These are phyloP conservation scores for Ophiocordyceps polyrhachis-furcata DNA, from an alignment of 2,329 filamentous ascomycete species.

Conservation along the genomic window DNA sequence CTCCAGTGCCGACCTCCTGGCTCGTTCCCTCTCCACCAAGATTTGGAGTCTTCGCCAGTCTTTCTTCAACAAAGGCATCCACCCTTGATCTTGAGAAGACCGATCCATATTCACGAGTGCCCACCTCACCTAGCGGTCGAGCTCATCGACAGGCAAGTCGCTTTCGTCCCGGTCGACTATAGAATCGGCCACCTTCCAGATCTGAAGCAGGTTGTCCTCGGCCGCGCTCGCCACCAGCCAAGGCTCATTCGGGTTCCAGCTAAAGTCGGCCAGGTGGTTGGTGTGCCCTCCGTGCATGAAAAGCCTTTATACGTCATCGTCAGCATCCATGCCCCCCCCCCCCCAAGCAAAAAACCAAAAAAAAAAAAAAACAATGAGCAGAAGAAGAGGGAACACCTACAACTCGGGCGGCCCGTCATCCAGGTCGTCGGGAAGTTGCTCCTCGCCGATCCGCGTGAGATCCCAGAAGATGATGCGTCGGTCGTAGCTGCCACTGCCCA, in stretches of 20 bases:
- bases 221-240: constrained; percentile 94
- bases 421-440: constrained; percentile 85
- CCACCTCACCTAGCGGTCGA: constrained; percentile 39
- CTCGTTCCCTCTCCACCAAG: too few relatives aligned
- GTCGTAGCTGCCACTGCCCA: constrained; percentile 86
- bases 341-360: too few relatives aligned
- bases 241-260: constrained; percentile 91
- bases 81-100: background rate
- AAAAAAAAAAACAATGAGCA: background rate
- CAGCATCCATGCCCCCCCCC: constrained; percentile 5
- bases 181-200: constrained; percentile 74
- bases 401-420: constrained; percentile 91
- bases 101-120: constrained; percentile 13
- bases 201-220: constrained; percentile 91
- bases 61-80: background rate
- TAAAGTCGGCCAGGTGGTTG: constrained; percentile 90
- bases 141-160: constrained; percentile 58
- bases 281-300: constrained; percentile 99
- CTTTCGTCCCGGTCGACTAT: constrained; percentile 63
- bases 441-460: constrained; percentile 74
- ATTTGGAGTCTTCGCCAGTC: too few relatives aligned
- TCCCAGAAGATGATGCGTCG: constrained; percentile 95
- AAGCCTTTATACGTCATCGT: constrained; percentile 31
- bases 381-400: constrained; percentile 30
- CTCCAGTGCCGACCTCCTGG: too few relatives aligned